These are phyloP conservation scores for Sedum album DNA, from an alignment of 164 flowering plant genomes.

Conservation along the genomic window DNA sequence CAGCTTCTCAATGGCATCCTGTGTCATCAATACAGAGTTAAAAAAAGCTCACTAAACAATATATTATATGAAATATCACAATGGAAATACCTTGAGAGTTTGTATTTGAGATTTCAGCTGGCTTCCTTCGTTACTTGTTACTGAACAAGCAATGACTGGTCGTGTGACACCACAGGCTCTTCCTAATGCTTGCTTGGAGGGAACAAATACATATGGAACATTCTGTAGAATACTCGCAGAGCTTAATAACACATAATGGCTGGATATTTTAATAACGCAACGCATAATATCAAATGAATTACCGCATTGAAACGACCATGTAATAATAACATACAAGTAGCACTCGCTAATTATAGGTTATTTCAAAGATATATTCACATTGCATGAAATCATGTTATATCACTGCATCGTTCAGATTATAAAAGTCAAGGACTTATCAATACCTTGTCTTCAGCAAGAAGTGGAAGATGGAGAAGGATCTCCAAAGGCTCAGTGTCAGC, in stretches of 20 bases:
- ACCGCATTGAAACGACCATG: not conserved
- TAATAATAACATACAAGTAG: not conserved
- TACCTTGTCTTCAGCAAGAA: conserved; percentile 11
- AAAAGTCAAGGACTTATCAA: too few species aligned
- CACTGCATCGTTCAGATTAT: too few species aligned
- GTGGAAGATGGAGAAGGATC: conserved; percentile 10
- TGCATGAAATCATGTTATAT: not conserved
- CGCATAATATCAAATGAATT: too few species aligned
- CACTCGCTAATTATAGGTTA: too few species aligned
- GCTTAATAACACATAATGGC: too few species aligned
- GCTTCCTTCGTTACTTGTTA: conserved; percentile 82
- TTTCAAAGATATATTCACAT: not conserved
- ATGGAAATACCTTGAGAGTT: conserved; percentile 46
- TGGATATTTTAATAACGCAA: too few species aligned
- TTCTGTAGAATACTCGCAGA: conserved; percentile 66
- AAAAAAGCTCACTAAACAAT: not conserved
- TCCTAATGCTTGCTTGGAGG: conserved; percentile 87
- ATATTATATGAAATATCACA: not conserved
- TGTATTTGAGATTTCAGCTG: conserved; percentile 75
- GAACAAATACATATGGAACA: conserved; percentile 79
- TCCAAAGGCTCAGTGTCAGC: conserved; percentile 10
- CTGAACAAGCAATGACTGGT: conserved; percentile 80
- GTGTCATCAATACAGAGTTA: conserved; percentile 2
- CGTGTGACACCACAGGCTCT: conserved; percentile 90
- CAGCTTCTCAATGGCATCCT: conserved; percentile 73